Evolutionary conservation across 257 asterid genomes (phyloP).

Genomic region (Solanum etuberosum): DNA sequence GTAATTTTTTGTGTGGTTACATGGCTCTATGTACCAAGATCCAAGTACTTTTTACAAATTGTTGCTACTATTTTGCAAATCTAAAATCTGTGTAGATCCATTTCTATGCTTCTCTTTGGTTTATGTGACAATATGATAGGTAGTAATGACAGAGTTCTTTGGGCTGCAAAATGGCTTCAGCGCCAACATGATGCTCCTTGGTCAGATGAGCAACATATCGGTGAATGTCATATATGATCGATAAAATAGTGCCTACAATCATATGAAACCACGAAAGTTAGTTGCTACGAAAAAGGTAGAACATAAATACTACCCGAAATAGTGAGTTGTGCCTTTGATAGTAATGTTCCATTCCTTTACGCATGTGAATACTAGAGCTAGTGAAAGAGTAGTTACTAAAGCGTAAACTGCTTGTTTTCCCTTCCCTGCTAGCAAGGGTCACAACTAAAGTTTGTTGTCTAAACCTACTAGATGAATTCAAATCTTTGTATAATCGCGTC

Average conservation of each 20-base stretch:
- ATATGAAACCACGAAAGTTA: background rate
- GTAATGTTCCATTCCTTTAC: too few species aligned
- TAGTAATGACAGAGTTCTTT: background rate
- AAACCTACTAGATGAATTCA: too few species aligned
- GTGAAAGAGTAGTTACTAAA: too few species aligned
- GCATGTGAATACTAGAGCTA: too few species aligned
- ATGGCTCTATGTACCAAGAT: background rate
- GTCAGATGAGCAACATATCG: background rate
- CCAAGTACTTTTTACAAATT: background rate
- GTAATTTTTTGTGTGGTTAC: background rate
- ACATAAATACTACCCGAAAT: background rate
- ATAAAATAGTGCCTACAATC: background rate
- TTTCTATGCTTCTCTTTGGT: background rate
- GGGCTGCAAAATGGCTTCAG: background rate
- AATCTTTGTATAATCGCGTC: too few species aligned
- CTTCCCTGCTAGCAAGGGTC: too few species aligned
- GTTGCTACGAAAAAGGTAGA: background rate
- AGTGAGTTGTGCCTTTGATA: background rate
- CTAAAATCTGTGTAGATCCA: background rate
- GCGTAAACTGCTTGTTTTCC: background rate
- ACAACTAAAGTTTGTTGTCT: too few species aligned
- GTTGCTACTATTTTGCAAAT: background rate
- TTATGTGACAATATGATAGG: background rate
- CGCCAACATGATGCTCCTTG: background rate
- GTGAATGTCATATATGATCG: background rate